A percentile compares a stretch with the other conserved stretches of the same genome.
Evolutionary conservation across 257 asterid species (phyloP).

Genomic region (Pogostemon cablin): DNA sequence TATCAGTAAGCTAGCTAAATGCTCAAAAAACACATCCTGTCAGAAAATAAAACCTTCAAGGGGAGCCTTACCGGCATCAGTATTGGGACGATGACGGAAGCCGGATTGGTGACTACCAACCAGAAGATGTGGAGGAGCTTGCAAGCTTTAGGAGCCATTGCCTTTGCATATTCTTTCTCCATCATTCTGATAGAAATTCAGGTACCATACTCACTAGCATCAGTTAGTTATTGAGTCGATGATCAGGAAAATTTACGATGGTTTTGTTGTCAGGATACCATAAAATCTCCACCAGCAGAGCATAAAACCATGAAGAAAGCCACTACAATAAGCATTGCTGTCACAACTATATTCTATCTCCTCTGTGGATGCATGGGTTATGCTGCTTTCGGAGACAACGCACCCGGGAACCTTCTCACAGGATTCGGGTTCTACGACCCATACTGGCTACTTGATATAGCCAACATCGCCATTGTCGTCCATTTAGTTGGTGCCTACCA

Average conservation of each 20-base stretch:
- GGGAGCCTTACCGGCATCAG: constrained; percentile 56
- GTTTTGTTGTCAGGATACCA: constrained; percentile 42
- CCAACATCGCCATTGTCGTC: constrained; percentile 47
- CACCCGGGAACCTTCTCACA: constrained; percentile 54
- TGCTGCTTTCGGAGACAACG: constrained; percentile 51
- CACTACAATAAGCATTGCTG: constrained; percentile 33
- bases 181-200: constrained; percentile 54
- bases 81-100: constrained; percentile 37
- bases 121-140: constrained; percentile 55
- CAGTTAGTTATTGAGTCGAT: background rate
- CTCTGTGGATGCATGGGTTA: constrained; percentile 57
- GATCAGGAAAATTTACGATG: background rate
- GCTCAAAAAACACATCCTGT: background rate
- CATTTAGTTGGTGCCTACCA: constrained; percentile 60
- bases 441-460: constrained; percentile 49
- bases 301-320: constrained; percentile 50
- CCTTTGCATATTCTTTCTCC: constrained; percentile 53
- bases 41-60: constrained; percentile 43
- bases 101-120: constrained; percentile 43
- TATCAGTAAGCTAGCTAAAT: background rate
- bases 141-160: constrained; percentile 58
- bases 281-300: constrained; percentile 50
- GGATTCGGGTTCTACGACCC: constrained; percentile 52
- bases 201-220: constrained; percentile 23
- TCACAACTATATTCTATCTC: constrained; percentile 47